Evolutionary conservation across 768 basidiomycete species (phyloP), one percentile per base, ranked within the genome.

Genomic region (Wakefieldia striispora): DNA sequence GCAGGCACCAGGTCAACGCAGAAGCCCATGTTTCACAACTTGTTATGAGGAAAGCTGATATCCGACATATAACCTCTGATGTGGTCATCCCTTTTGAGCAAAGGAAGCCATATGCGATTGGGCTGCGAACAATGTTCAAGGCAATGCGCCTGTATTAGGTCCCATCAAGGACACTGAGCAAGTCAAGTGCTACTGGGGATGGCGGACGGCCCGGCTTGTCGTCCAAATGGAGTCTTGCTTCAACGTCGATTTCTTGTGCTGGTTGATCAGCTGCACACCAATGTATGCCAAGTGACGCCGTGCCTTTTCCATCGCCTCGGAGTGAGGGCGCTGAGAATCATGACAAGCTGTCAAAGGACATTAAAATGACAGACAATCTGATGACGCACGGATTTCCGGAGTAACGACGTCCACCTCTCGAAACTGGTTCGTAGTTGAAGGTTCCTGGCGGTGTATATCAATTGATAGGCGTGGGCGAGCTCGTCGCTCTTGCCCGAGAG

Each of bases 1-100:
- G 83, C 3, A 87, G 70, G 47, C 77, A 78, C 83, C 83, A 88
- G 7, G 81, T 74, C 14, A 86, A 68, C 4, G 82, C 78, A 6
- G 73, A 73, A 1, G 80, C 72, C 16, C 77, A 77, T 1, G 83
- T 83, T 62, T 86, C 84, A 67, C 87, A 79, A 11, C 85, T 84
- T 5, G 82, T 80, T 13, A 79, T 73, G 26, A 86, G 71, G 61
- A 86, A 84, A 0, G 81, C 84, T 11, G 78, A 76, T 52, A 85
- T 84, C 55, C 84, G 85, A 55, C 74, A 81, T 20, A 82, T 67
- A 2, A 80, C 75, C 53, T 88, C 83, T n/a, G 72, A 65, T 33
- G 77, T 72, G 11, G 77, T 73, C 71, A 88, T 73, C n/a, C 72
- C 72, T 51, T 78, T 73, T 1, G 70, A 66, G 74, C 64, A 10